These are phyloP conservation scores for Elaeis oleifera DNA, from an alignment of 202 grass and related monocot genomes.

Conservation along the genomic window DNA sequence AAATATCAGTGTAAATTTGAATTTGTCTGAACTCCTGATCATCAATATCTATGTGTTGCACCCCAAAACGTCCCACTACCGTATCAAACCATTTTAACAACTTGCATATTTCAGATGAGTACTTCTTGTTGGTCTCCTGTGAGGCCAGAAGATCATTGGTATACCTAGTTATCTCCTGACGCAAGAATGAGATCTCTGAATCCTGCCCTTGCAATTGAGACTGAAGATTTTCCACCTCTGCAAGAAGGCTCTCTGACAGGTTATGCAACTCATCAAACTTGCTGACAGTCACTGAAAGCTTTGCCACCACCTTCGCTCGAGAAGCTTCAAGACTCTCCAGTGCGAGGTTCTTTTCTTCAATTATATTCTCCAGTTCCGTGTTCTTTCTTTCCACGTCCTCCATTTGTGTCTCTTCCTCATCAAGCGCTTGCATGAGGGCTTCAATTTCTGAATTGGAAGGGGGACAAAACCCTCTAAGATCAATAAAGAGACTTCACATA, in stretches of 20 bases:
- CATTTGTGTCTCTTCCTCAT: conserved; percentile 93
- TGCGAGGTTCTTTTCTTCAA: conserved; percentile 63
- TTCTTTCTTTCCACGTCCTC: conserved; percentile 63
- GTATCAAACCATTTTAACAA: conserved; percentile 69
- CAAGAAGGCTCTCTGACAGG: conserved; percentile 87
- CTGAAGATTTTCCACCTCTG: conserved; percentile 90
- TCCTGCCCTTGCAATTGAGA: conserved; percentile 71
- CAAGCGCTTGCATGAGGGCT: conserved; percentile 90
- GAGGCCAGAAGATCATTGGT: conserved; percentile 78
- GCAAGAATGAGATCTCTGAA: conserved; percentile 87
- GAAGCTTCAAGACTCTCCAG: conserved; percentile 74
- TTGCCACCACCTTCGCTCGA: conserved; percentile 55
- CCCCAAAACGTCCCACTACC: conserved; percentile 45
- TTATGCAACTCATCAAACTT: conserved; percentile 96
- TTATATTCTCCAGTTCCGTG: conserved; percentile 47
- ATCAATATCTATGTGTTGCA: conserved; percentile 30
- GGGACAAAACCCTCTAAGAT: neutral
- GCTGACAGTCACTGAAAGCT: conserved; percentile 69
- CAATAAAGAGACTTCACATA: too few relatives aligned
- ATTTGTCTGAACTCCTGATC: conserved; percentile 46
- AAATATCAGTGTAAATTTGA: conserved; percentile 49
- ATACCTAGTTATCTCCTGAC: conserved; percentile 81
- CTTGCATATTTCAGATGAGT: conserved; percentile 46
- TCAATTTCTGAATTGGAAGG: conserved; percentile 65
- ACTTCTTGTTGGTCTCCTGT: conserved; percentile 69